These are phyloP conservation scores for Entophlyctis helioformis DNA, from an alignment of 192 early-diverging fungal species.

Conservation along the genomic window DNA sequence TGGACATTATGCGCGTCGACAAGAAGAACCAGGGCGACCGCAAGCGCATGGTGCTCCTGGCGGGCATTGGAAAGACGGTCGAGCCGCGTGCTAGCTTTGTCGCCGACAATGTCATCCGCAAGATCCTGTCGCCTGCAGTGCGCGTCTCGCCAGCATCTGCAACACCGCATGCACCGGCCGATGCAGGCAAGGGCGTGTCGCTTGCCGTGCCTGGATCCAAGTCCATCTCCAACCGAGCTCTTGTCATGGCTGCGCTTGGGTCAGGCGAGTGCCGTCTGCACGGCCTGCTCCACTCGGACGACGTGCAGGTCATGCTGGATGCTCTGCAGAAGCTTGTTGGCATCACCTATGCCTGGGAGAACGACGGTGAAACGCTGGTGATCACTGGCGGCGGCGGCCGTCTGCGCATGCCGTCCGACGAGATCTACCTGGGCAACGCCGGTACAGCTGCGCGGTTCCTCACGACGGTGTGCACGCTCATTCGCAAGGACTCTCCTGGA, in stretches of 20 bases:
- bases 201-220: slow-evolving; percentile 86
- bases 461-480: slow-evolving; percentile 71
- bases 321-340: slow-evolving; percentile 82
- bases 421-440: slow-evolving; percentile 93
- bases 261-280: slow-evolving; percentile 65
- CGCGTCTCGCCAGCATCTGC: slow-evolving; percentile 36
- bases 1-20: slow-evolving; percentile 89
- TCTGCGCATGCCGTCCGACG: slow-evolving; percentile 57
- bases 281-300: slow-evolving; percentile 90
- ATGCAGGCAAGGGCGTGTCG: slow-evolving; percentile 27
- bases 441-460: slow-evolving; percentile 95
- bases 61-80: slow-evolving; percentile 69
- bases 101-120: slow-evolving; percentile 71
- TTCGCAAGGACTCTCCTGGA: slow-evolving; percentile 25
- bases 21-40: slow-evolving; percentile 91
- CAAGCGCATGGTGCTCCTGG: slow-evolving; percentile 82
- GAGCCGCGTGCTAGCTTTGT: slow-evolving; percentile 76
- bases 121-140: slow-evolving; percentile 66
- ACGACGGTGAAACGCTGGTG: slow-evolving; percentile 79
- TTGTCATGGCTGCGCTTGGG: slow-evolving; percentile 83
- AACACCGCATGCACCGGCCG: neutral
- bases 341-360: slow-evolving; percentile 80
- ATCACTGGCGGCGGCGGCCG: slow-evolving; percentile 71
- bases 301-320: slow-evolving; percentile 93
- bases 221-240: slow-evolving; percentile 93